Percentiles rank a stretch among this genome's conserved stretches.
These are phyloP conservation scores for Lactarius hengduanensis DNA, from an alignment of 768 basidiomycete genomes.

Conservation along the genomic window DNA sequence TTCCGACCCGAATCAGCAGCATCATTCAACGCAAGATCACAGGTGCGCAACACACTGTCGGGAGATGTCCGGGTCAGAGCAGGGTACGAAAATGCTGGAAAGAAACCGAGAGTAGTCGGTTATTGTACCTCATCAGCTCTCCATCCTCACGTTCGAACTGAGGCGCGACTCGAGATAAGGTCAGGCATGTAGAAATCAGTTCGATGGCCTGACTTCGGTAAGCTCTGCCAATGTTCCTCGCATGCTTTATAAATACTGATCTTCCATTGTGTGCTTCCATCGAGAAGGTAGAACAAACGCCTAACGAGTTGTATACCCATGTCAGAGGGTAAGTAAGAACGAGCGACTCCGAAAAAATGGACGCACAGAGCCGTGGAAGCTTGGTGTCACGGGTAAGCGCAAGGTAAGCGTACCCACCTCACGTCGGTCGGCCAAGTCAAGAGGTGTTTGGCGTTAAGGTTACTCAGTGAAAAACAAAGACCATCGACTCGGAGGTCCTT, in stretches of 20 bases:
- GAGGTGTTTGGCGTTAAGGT: neutral
- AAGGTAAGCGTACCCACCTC: neutral
- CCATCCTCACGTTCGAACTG: neutral
- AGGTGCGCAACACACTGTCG: neutral
- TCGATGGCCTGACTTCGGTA: conserved; percentile 14
- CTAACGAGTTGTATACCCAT: neutral
- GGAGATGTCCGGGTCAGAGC: neutral
- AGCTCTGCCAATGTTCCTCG: conserved; percentile 17
- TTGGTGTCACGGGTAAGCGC: neutral
- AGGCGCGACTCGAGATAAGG: conserved; percentile 1
- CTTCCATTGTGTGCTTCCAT: neutral
- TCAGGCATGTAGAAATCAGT: conserved; percentile 8
- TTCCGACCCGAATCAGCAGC: neutral
- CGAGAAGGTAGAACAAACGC: neutral
- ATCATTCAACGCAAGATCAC: neutral
- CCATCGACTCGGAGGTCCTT: neutral
- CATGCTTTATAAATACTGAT: conserved; percentile 14
- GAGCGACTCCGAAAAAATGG: neutral
- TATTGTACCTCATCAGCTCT: conserved; percentile 1
- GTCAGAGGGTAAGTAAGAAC: neutral
- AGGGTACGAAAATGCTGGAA: neutral
- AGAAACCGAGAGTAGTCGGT: too few species aligned
- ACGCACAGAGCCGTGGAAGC: neutral
- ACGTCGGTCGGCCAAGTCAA: neutral
- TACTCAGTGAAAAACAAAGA: neutral